Base-by-base conservation (phyloP, 2,329 filamentous ascomycete genomes). In the Berkeleyomyces basicola region DNA sequence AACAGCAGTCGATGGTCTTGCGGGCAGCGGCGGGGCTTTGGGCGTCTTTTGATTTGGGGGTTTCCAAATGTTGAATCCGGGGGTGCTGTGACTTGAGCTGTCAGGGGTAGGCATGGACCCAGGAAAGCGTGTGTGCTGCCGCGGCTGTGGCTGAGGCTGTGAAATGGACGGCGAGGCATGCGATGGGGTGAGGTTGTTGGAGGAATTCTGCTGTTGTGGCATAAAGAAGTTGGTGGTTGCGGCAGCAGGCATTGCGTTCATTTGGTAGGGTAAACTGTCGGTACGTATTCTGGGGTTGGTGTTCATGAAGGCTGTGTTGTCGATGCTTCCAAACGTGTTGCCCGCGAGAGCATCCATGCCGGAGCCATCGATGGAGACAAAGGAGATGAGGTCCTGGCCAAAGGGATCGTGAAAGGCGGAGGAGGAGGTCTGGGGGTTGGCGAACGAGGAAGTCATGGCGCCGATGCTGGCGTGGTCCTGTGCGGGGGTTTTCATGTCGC, bases 1-100 rank as follows among this genome's bases (percentile, higher is more conserved):
- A 58, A 65, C 65, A 51, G 66, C 65, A 46, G 67, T 66, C 10
- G 62, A 64, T 46, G 62, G 62, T 33, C 62, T 61, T 59, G 58
- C 58, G 37, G 37, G 51, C 14, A 61, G 74, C 68, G 39, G 71
- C 68, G 9, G 74, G 71, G 49, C 62, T 65, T 76, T 76, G 7
- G 73, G 71, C 42, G 71, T 73, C 40, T 73, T 71, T 37, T 74
- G 73, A 7, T 74, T 68, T 1, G 74, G 73, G 5, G 74, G 74
- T 59, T 72, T 73, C 64, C 64, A 65, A 3, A 65, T 65, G 60
- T 70, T 72, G 64, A 72, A 74, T 14, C 70, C 68, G 37, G 64
- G 64, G 42, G 61, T 63, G 33, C 59, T 44, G 10, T 16, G n/a
- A n/a, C 33, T 51, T 23, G 43, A 39, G 7, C 40, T 14, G n/a